These are phyloP conservation scores for Yamadazyma diddensiae DNA, from an alignment of 1,139 yeast genomes.

Conservation along the genomic window DNA sequence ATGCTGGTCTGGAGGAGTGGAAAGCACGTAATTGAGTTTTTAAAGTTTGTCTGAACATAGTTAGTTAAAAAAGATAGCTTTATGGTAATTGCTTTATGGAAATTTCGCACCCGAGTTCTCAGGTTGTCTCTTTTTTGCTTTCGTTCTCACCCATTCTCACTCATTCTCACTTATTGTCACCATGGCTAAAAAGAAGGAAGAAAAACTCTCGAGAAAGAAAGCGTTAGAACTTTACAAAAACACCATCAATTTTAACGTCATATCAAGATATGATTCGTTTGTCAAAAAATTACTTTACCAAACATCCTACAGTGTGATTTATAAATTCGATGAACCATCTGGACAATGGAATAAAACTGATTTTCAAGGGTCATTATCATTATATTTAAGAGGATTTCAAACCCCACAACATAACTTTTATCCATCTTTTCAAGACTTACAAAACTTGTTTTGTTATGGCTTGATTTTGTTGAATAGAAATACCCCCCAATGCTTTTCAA, in stretches of 20 bases:
- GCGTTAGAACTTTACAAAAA: slow-evolving; percentile 60
- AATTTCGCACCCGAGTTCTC: no score
- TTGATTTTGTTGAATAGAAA: slow-evolving; percentile 72
- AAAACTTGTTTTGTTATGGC: slow-evolving; percentile 69
- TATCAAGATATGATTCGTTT: slow-evolving; percentile 78
- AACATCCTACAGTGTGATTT: slow-evolving; percentile 80
- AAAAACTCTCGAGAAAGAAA: slow-evolving; percentile 15
- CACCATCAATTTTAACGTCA: slow-evolving; percentile 76
- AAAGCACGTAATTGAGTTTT: slow-evolving; percentile 23
- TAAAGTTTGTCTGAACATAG: slow-evolving; percentile 1
- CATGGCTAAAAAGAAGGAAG: slow-evolving; percentile 12
- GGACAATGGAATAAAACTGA: slow-evolving; percentile 83
- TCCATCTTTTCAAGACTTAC: slow-evolving; percentile 36
- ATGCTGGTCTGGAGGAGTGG: slow-evolving; percentile 23
- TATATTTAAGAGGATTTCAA: slow-evolving; percentile 63
- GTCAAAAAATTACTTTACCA: slow-evolving; percentile 71
- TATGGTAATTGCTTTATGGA: no score
- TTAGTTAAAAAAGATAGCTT: no score
- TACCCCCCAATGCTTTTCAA: slow-evolving; percentile 72
- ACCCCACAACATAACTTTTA: slow-evolving; percentile 21
- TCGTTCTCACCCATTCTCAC: no score
- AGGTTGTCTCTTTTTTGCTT: no score
- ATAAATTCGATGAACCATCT: slow-evolving; percentile 57
- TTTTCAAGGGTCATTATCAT: slow-evolving; percentile 76
- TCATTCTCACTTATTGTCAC: not conserved